These are phyloP conservation scores for Globisporangium nunn DNA, from an alignment of 352 stramenopile genomes.

Conservation along the genomic window DNA sequence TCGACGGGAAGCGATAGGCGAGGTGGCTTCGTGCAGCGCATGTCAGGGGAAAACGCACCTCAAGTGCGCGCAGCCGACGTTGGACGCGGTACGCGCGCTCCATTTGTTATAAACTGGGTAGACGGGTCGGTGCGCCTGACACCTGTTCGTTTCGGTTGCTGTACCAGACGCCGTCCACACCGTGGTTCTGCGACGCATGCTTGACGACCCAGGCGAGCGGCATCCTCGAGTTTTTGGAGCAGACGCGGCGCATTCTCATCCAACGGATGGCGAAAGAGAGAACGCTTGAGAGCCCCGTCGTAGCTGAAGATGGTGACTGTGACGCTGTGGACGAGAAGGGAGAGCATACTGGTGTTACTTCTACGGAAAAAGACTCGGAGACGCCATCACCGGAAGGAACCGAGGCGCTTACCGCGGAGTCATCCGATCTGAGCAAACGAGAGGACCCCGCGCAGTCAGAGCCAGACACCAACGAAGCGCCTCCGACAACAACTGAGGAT, in stretches of 20 bases:
- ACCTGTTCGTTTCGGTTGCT: neutral
- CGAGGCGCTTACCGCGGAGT: neutral
- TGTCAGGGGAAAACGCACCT: conserved; percentile 55
- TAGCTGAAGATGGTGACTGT: conserved; percentile 11
- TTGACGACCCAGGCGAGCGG: conserved; percentile 40
- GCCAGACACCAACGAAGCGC: too few relatives aligned
- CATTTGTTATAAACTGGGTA: neutral
- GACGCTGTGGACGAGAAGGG: neutral
- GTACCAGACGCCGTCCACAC: conserved; percentile 10
- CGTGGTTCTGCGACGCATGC: conserved; percentile 59
- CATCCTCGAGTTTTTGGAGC: conserved; percentile 62
- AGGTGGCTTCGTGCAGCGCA: conserved; percentile 41
- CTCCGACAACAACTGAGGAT: too few relatives aligned
- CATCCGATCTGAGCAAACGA: neutral
- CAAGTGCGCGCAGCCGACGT: conserved; percentile 32
- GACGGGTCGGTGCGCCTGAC: neutral
- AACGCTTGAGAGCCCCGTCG: neutral
- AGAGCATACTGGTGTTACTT: neutral
- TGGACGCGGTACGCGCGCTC: conserved; percentile 18
- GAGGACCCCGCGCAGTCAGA: neutral
- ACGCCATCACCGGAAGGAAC: neutral
- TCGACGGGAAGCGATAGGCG: conserved; percentile 32
- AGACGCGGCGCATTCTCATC: conserved; percentile 46
- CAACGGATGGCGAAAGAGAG: conserved; percentile 21
- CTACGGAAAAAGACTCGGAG: neutral